Evolutionary conservation across 139 green algal species (phyloP), one percentile per base, ranked within the genome.

Genomic region (Picochlorum sp.): DNA sequence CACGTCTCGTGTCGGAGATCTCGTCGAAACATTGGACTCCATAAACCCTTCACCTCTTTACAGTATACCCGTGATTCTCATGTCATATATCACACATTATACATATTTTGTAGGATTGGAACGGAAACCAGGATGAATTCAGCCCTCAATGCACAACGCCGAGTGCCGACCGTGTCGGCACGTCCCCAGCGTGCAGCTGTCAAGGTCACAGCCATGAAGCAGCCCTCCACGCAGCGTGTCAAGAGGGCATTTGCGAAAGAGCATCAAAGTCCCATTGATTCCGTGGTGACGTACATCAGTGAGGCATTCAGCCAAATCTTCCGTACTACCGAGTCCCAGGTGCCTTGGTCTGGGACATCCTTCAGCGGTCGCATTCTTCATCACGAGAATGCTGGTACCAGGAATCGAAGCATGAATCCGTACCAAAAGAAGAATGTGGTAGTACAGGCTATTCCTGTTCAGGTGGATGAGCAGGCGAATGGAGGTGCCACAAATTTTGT

Each of bases 251-350:
- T 23, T 54, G 47, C 47, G 1, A 54, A 54, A 18, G 16, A n/a
- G 47, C 16, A 20, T 23, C 18, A 11, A 20, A 54, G 47, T 24
- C 47, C 47, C 8, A n/a, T 54, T 8, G 47, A 54, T 20, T 54
- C 47, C n/a, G 0, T 54, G 47, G 47, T 54, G 47, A n/a, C 0
- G 9, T 54, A 54, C 11, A 13, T 54, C 18, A 23, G 18, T 54
- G 47, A 54, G 47, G 47, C 47, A 20, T 54, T 54, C n/a, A 23
- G 18, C 6, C 47, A 54, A 54, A 54, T 54, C 47, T 54, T 54
- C 7, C n/a, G 18, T 11, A 54, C 18, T 6, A 20, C 13, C 6
- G 47, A 23, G 6, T 54, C 47, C 18, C 18, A 54, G 47, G 47
- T 54, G 13, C 47, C 47, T 23, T 54, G 47, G 47, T 20, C 16